These are phyloP conservation scores for Setomelanomma holmii DNA, from an alignment of 2,329 filamentous ascomycete genomes.

Conservation along the genomic window DNA sequence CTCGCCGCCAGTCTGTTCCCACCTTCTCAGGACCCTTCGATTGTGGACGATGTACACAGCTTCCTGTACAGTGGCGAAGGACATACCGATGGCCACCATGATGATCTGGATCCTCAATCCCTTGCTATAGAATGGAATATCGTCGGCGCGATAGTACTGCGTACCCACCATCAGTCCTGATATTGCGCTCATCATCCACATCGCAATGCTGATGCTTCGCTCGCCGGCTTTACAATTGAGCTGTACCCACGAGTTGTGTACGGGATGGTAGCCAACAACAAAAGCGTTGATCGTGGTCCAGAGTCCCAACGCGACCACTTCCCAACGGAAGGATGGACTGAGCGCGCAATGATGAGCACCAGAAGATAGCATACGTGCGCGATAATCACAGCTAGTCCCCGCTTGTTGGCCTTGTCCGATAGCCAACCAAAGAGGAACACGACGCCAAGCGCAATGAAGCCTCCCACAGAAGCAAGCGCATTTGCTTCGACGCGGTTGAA, in stretches of 20 bases:
- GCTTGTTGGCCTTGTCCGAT: constrained; percentile 55
- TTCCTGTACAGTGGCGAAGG: constrained; percentile 52
- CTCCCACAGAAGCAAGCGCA: constrained; percentile 53
- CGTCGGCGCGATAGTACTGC: constrained; percentile 56
- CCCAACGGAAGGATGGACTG: constrained; percentile 53
- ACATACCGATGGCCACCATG: constrained; percentile 53
- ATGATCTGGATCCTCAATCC: constrained; percentile 57
- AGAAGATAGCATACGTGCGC: constrained; percentile 57
- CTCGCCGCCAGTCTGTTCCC: constrained; percentile 18
- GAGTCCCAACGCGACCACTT: constrained; percentile 60
- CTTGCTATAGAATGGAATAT: constrained; percentile 55
- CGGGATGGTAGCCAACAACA: constrained; percentile 62
- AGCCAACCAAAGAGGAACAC: constrained; percentile 59
- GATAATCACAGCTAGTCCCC: constrained; percentile 54
- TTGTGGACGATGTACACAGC: constrained; percentile 51
- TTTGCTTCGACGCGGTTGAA: constrained; percentile 58
- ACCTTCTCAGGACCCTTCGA: constrained; percentile 28
- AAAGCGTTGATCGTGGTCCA: constrained; percentile 62
- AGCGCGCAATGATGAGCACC: constrained; percentile 52
- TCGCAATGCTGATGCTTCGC: constrained; percentile 59
- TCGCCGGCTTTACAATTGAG: constrained; percentile 59
- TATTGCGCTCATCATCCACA: constrained; percentile 62
- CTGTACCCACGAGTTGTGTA: constrained; percentile 62
- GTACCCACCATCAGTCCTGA: constrained; percentile 60
- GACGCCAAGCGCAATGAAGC: constrained; percentile 55